Percentiles rank a stretch among this genome's conserved stretches.
Conservation (phyloP, 2,329 filamentous ascomycete genomes). For the Epichloe sibirici region DNA sequence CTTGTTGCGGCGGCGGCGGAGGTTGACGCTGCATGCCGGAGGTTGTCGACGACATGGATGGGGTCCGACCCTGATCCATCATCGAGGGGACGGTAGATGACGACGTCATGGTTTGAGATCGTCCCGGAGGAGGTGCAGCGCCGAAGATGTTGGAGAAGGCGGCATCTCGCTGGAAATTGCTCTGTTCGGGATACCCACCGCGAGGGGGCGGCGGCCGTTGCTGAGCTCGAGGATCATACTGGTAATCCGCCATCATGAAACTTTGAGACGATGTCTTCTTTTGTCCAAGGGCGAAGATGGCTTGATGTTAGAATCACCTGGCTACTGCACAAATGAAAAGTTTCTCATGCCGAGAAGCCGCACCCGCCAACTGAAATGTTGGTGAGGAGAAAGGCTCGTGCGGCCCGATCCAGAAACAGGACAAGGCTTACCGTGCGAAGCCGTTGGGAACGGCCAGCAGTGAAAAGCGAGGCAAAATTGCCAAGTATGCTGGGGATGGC, state of each 20-base stretch:
- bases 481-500: not conserved
- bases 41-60: conserved; percentile 56
- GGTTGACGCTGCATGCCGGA: conserved; percentile 49
- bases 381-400: not conserved
- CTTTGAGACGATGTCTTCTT: not conserved
- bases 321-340: not conserved
- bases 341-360: not conserved
- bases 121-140: conserved; percentile 68
- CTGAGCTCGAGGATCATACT: conserved; percentile 38
- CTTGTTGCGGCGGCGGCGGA: conserved; percentile 41
- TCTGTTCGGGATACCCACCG: conserved; percentile 34
- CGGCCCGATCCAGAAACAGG: not conserved
- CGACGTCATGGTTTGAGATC: conserved; percentile 91
- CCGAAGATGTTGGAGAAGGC: conserved; percentile 96
- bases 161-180: conserved; percentile 69
- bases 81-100: conserved; percentile 46
- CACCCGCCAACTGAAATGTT: not conserved
- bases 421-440: conserved; percentile 2
- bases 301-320: not conserved
- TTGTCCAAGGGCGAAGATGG: not conserved
- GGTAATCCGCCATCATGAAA: conserved; percentile 45
- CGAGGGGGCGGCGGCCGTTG: conserved; percentile 26
- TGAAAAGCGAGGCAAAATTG: conserved; percentile 1
- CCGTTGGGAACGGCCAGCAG: conserved; percentile 3
- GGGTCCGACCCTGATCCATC: conserved; percentile 54